phyloP scores from a whole-genome alignment of 305 asterid genomes.

The Solanum aculeatissimum region DNA sequence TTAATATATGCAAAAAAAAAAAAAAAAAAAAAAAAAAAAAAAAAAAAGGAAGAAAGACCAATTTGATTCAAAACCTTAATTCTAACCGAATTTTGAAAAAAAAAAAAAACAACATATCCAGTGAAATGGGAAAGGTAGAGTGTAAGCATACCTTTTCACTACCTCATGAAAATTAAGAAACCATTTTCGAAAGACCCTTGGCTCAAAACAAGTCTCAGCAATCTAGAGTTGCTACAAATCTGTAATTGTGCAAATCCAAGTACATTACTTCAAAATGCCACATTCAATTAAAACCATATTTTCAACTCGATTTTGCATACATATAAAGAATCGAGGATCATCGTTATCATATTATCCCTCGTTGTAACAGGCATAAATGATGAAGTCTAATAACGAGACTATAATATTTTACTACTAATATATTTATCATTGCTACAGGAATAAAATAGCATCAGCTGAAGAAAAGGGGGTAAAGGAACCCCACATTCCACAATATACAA shows the following conservation, averaged over 20 bases:
- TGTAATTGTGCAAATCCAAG: background rate
- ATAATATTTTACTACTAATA: background rate
- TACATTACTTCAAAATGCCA: background rate
- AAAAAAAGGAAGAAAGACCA: background rate
- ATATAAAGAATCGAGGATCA: background rate
- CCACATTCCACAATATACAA: slow-evolving; percentile 5
- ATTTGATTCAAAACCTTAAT: background rate
- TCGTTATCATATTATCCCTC: background rate
- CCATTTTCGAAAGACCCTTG: too few relatives aligned
- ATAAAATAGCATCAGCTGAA: background rate
- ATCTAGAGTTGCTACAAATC: background rate
- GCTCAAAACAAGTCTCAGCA: background rate
- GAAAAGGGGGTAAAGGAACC: background rate
- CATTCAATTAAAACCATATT: background rate
- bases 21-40: too few relatives aligned
- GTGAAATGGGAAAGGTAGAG: too few relatives aligned
- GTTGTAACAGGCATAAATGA: background rate
- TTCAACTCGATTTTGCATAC: background rate
- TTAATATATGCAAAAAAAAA: too few relatives aligned
- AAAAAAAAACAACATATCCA: too few relatives aligned
- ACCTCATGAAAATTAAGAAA: too few relatives aligned
- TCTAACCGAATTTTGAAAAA: background rate
- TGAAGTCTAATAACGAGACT: background rate
- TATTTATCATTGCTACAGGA: background rate
- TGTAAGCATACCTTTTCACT: too few relatives aligned